These are phyloP conservation scores for Umbelopsis isabellina DNA, from an alignment of 192 early-diverging fungal genomes.

Conservation along the genomic window DNA sequence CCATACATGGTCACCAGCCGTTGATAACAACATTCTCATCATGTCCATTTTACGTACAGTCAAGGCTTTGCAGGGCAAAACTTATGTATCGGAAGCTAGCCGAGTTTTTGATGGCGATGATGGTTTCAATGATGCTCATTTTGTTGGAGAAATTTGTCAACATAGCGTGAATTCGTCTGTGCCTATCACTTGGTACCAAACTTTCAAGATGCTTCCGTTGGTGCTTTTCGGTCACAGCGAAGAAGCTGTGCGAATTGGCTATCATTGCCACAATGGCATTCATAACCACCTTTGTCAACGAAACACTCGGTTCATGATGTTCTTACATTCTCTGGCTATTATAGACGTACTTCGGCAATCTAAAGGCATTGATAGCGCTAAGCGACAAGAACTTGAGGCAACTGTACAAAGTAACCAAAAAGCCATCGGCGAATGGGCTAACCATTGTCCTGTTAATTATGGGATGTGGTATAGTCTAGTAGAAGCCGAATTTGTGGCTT, in stretches of 20 bases:
- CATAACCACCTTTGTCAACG: slow-evolving; percentile 36
- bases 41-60: slow-evolving; percentile 31
- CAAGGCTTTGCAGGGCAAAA: slow-evolving; percentile 37
- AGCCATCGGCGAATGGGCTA: slow-evolving; percentile 24
- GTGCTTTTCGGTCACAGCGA: slow-evolving; percentile 36
- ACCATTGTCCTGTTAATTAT: slow-evolving; percentile 20
- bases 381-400: not conserved
- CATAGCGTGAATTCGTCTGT: slow-evolving; percentile 29
- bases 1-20: slow-evolving; percentile 25
- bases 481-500: slow-evolving; percentile 29
- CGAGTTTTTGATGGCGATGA: slow-evolving; percentile 37
- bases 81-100: slow-evolving; percentile 6
- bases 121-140: slow-evolving; percentile 35
- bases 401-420: slow-evolving; percentile 25
- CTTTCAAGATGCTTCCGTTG: slow-evolving; percentile 33
- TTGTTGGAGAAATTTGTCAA: slow-evolving; percentile 29
- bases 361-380: not conserved
- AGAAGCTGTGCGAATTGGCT: slow-evolving; percentile 26
- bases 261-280: slow-evolving; percentile 12
- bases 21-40: slow-evolving; percentile 32
- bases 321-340: slow-evolving; percentile 31
- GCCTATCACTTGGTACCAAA: slow-evolving; percentile 36
- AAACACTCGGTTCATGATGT: slow-evolving; percentile 36
- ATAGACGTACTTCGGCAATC: slow-evolving; percentile 24
- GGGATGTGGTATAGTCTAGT: slow-evolving; percentile 34